These are phyloP conservation scores for Xanthoconium separans DNA, from an alignment of 1,284 basidiomycete species.

Conservation along the genomic window DNA sequence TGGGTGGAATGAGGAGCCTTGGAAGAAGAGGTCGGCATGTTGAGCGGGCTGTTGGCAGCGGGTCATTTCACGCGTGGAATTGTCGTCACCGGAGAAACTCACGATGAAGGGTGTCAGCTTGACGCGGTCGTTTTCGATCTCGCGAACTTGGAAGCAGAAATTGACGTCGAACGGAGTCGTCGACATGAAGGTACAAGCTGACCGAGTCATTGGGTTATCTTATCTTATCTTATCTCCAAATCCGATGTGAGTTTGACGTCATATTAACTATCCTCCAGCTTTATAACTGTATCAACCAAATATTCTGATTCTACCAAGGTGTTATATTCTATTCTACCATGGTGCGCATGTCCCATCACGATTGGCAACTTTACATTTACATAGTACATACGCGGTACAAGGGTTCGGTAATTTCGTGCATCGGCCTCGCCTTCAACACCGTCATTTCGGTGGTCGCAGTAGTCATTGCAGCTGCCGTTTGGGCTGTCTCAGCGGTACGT, in stretches of 20 bases:
- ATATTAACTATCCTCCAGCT: too few species aligned
- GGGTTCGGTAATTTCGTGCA: not conserved
- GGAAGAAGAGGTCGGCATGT: slow-evolving; percentile 16
- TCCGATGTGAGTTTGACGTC: too few species aligned
- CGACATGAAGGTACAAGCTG: too few species aligned
- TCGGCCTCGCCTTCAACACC: not conserved
- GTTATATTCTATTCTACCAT: not conserved
- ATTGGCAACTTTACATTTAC: not conserved
- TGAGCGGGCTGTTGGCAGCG: slow-evolving; percentile 9
- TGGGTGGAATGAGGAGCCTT: slow-evolving; percentile 15
- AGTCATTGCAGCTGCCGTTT: not conserved
- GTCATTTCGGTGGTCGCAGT: not conserved
- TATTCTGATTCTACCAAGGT: too few species aligned
- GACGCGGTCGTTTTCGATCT: slow-evolving; percentile 20
- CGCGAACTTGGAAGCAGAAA: slow-evolving; percentile 21
- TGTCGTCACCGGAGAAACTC: not conserved
- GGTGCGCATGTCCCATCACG: not conserved
- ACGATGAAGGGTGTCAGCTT: slow-evolving; percentile 20
- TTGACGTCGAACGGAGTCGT: slow-evolving; percentile 13
- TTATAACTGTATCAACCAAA: too few species aligned
- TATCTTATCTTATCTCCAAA: too few species aligned
- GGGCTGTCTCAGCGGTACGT: not conserved
- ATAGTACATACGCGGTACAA: not conserved
- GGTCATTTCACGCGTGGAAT: not conserved
- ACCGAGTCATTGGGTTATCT: too few species aligned